Evolutionary conservation across 2,329 filamentous ascomycete species (phyloP), one percentile per base, ranked within the genome.

Genomic region (Verticillium isaacii): DNA sequence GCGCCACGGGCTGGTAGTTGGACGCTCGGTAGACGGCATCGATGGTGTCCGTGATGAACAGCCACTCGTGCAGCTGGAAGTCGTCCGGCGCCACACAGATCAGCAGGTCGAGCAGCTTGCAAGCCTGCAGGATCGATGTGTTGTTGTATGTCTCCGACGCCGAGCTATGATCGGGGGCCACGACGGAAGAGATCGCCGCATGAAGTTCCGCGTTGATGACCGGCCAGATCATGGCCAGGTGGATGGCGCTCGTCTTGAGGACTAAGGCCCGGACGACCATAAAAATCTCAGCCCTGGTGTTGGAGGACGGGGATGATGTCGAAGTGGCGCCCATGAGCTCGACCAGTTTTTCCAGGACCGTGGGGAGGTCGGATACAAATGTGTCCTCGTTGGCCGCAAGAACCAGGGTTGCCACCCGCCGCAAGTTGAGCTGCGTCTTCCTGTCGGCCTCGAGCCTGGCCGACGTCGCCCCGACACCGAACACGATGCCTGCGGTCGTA

Each of bases 61-160:
- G 85, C 95, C 95, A 99, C 78, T 97, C 92, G 70, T 96, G 90
- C n/a, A 98, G 85, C 74, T 98, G 95, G 76, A 98, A 99, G 73
- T 99, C 95, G 68, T 99, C 95, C 0, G 93, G 94, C 5, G 91
- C 89, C 8, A 93, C 82, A 54, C 92, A 89, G 15, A 98, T 84
- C n/a, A 99, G 81, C 23, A 93, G 81, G 70, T 99, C 95, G 3
- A 99, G 83, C 3, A 99, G 83, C 72, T 98, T 99, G 77, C 93
- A 97, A 0, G 93, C 93, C 73, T 99, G 94, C 3, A 99, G 78
- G 17, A 97, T 80, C 2, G 90, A 88, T 2, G 86, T 78, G 66
- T 92, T 90, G 70, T 86, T 91, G 75, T 92, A 97, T 12, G 85
- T 89, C 29, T 95, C 91, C 7, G 83, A 82, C 14, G 87, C 77